A percentile compares a stretch with the other conserved stretches of the same genome.
These are phyloP conservation scores for Podospora tetraspora DNA, from an alignment of 495 filamentous ascomycete genomes.

Conservation along the genomic window DNA sequence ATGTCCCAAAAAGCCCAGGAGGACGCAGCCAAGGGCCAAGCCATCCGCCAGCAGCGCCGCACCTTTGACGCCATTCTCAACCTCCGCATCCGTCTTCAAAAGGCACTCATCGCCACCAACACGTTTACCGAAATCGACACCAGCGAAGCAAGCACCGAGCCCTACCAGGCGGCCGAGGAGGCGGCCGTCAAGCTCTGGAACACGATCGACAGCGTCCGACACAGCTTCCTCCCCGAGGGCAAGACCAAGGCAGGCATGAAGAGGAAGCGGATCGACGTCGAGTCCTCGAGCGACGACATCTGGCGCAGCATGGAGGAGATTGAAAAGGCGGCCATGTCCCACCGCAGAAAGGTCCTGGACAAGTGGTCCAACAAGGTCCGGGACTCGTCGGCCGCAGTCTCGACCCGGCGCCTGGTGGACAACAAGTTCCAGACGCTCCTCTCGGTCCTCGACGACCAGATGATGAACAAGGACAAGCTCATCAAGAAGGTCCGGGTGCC, in stretches of 20 bases:
- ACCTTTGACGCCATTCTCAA: constrained; percentile 85
- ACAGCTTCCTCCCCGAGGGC: constrained; percentile 39
- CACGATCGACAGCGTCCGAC: constrained; percentile 68
- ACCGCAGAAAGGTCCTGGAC: constrained; percentile 53
- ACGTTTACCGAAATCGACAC: constrained; percentile 53
- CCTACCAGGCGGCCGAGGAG: constrained; percentile 72
- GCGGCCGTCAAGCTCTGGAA: constrained; percentile 88
- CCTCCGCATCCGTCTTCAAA: constrained; percentile 83
- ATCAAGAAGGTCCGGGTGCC: constrained; percentile 60
- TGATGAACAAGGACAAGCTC: constrained; percentile 62
- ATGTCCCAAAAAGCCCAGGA: constrained; percentile 68
- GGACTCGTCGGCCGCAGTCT: constrained; percentile 35
- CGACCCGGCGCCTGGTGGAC: constrained; percentile 48
- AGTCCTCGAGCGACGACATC: constrained; percentile 54
- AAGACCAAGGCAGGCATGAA: constrained; percentile 45
- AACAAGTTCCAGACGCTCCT: constrained; percentile 57
- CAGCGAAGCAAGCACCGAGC: constrained; percentile 32
- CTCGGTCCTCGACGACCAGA: constrained; percentile 67
- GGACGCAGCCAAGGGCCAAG: constrained; percentile 78
- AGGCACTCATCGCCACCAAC: constrained; percentile 76
- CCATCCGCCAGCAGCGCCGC: constrained; percentile 73
- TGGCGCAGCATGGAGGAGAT: constrained; percentile 65
- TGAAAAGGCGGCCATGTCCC: constrained; percentile 50
- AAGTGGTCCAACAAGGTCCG: constrained; percentile 63
- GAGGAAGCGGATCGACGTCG: constrained; percentile 51